Conservation (phyloP, 805 yeast genomes). For the Metschnikowia colocasiae region DNA sequence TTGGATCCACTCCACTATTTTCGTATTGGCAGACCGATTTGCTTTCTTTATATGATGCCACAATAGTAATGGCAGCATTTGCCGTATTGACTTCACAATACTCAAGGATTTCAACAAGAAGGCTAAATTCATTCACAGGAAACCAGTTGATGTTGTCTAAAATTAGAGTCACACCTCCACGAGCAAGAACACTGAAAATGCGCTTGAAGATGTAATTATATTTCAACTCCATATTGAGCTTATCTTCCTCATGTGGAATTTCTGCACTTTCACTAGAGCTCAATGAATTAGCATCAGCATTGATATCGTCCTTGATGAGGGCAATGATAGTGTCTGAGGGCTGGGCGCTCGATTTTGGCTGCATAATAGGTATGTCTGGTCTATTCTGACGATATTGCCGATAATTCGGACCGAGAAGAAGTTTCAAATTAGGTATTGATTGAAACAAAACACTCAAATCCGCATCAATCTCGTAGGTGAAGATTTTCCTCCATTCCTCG, state of each 20-base stretch:
- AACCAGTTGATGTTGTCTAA: slow-evolving; percentile 48
- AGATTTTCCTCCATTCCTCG: slow-evolving; percentile 38
- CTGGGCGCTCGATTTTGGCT: neutral
- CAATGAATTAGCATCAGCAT: slow-evolving; percentile 4
- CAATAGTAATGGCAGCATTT: slow-evolving; percentile 3
- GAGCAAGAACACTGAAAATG: slow-evolving; percentile 39
- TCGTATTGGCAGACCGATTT: neutral
- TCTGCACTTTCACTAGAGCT: neutral
- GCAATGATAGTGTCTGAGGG: slow-evolving; percentile 3
- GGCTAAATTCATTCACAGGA: slow-evolving; percentile 28
- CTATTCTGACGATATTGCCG: slow-evolving; percentile 10
- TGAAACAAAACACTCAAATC: slow-evolving; percentile 41
- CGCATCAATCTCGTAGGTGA: slow-evolving; percentile 35
- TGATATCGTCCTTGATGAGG: slow-evolving; percentile 9
- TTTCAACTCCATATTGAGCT: slow-evolving; percentile 34
- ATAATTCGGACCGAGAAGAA: slow-evolving; percentile 43
- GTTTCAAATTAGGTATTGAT: slow-evolving; percentile 44
- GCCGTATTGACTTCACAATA: slow-evolving; percentile 8
- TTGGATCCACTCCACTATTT: neutral
- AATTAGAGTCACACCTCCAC: slow-evolving; percentile 41
- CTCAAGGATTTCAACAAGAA: slow-evolving; percentile 28
- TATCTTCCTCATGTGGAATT: slow-evolving; percentile 17
- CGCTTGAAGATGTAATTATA: slow-evolving; percentile 41
- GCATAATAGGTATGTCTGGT: neutral
- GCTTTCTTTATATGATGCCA: slow-evolving; percentile 7